Base-by-base conservation (phyloP, 129 eudicot species). In the Lonicera japonica region DNA sequence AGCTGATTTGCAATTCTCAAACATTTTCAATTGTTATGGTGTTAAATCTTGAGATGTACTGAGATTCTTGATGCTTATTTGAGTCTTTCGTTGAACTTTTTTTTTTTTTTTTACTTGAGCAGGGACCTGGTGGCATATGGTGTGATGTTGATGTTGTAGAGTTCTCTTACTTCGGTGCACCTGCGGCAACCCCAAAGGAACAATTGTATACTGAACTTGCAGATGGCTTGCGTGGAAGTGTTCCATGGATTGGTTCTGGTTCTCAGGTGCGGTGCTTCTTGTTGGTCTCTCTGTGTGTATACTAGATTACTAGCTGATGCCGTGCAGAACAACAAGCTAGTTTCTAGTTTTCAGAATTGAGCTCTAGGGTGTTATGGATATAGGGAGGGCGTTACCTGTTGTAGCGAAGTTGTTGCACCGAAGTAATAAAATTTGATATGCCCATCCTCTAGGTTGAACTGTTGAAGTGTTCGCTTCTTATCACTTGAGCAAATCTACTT, bases 111-210 rank as follows among this genome's bases (percentile, higher is more conserved):
- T 12, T 20, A 43, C 22, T 51, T 70, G 64, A 64, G 45, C 77
- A 88, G 96, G 96, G 94, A 74, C 96, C 96, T 25, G 96, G 96
- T 55, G 96, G 96, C 21, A 81, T 88, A 15, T 88, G 96, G 96
- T 88, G 96, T 75, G 96, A 85, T 25, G 87, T 88, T 57, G 96
- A 88, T 68, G 94, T 88, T 21, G 94, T 88, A 20, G 96, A 88
- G 53, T 88, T 88, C 61, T 73, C 89, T 40, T 88, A 88, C 76
- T 82, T 76, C 62, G 90, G 90, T 64, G 94, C 76, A 54, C 94
- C 96, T 52, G 83, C 89, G 61, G 84, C 87, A 40, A 79, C 90
- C 38, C 85, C 85, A 21, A 85, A 85, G 57, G 90, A 85, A 66
- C 82, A 88, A 54, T 53, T 73, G 13, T 84, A 72, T 58, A 82